phyloP scores from a whole-genome alignment of 768 basidiomycete genomes.

The Baorangia bicolor region DNA sequence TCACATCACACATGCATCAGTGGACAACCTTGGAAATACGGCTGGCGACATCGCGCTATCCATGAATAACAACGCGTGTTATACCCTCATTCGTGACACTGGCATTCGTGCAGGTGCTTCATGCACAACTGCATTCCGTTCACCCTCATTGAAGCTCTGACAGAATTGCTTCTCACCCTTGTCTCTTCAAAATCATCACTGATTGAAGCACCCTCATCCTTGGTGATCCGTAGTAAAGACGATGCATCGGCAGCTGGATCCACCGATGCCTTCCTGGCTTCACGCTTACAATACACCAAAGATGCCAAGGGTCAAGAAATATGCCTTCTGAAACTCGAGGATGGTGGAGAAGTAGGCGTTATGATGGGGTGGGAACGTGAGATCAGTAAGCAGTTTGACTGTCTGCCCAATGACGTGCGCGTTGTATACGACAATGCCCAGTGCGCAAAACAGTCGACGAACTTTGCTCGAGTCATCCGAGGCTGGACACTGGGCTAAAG shows the following conservation, averaged over 20 bases:
- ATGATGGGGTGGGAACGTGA: slow-evolving; percentile 99
- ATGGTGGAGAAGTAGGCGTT: slow-evolving; percentile 82
- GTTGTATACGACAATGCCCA: slow-evolving; percentile 32
- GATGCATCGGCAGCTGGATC: slow-evolving; percentile 63
- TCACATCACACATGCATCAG: slow-evolving; percentile 35
- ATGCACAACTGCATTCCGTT: slow-evolving; percentile 1
- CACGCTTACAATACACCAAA: slow-evolving; percentile 62
- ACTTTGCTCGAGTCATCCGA: slow-evolving; percentile 56
- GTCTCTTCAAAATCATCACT: slow-evolving; percentile 47
- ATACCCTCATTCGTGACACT: slow-evolving; percentile 82
- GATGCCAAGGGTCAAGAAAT: slow-evolving; percentile 81
- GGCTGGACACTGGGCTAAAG: slow-evolving; percentile 47
- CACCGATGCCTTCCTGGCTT: slow-evolving; percentile 66
- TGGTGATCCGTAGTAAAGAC: slow-evolving; percentile 44
- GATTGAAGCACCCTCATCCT: slow-evolving; percentile 28
- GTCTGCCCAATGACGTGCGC: background rate
- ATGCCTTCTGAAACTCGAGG: slow-evolving; percentile 63
- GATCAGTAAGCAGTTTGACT: slow-evolving; percentile 55
- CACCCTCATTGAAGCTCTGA: slow-evolving; percentile 6
- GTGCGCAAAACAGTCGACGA: slow-evolving; percentile 76
- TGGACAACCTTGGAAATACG: slow-evolving; percentile 76
- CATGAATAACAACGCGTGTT: slow-evolving; percentile 72
- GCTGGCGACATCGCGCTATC: slow-evolving; percentile 91
- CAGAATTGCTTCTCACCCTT: slow-evolving; percentile 71
- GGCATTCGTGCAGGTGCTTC: slow-evolving; percentile 83